Percentiles rank a stretch among this genome's conserved stretches.
Evolutionary conservation across 108 stramenopile genomes (phyloP).

Genomic region (Conticribra guillardii): DNA sequence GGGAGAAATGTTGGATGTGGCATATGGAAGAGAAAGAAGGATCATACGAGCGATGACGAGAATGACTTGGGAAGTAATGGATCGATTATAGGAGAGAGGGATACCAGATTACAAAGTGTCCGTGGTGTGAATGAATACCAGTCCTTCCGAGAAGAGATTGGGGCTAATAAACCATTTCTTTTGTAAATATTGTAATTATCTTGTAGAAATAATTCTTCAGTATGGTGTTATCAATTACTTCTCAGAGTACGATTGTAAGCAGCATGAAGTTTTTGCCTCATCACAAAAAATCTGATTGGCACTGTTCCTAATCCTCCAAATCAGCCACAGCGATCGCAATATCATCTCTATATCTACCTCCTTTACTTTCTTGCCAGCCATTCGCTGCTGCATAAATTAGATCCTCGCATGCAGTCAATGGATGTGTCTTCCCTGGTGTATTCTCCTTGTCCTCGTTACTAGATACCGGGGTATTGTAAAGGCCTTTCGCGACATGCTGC

Average conservation of each 20-base stretch:
- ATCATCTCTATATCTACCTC: slow-evolving; percentile 81
- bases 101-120: neutral
- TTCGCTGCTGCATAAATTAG: slow-evolving; percentile 70
- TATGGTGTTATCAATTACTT: no score
- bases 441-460: neutral
- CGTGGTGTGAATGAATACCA: slow-evolving; percentile 25
- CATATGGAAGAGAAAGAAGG: slow-evolving; percentile 17
- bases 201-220: neutral
- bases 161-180: slow-evolving; percentile 29
- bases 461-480: slow-evolving; percentile 44
- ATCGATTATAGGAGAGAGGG: neutral
- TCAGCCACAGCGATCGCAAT: slow-evolving; percentile 76
- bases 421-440: slow-evolving; percentile 40
- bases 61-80: neutral
- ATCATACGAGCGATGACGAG: slow-evolving; percentile 50
- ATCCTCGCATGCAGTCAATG: slow-evolving; percentile 67
- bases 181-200: slow-evolving; percentile 17
- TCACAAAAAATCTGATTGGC: neutral
- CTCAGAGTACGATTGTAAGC: no score
- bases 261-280: neutral
- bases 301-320: no score
- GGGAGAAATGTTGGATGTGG: slow-evolving; percentile 7
- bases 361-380: slow-evolving; percentile 70
- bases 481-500: slow-evolving; percentile 55
- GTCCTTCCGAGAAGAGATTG: slow-evolving; percentile 31